phyloP scores from a whole-genome alignment of 345 rosid genomes.

The Schrenkiella parvula region DNA sequence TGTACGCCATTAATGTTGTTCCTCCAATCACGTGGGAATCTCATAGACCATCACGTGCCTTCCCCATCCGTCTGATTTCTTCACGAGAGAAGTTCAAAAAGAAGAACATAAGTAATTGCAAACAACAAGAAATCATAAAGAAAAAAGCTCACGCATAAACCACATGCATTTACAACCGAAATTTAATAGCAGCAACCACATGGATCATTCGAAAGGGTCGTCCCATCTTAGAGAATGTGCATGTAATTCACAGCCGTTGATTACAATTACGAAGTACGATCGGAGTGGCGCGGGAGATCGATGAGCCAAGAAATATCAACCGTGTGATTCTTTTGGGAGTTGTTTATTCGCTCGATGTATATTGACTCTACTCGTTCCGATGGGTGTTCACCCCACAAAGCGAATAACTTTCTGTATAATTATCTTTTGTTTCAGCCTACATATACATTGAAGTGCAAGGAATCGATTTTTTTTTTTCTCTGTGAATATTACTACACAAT shows the following conservation, averaged over 20 bases:
- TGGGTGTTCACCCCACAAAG: too few species aligned
- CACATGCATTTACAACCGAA: neutral
- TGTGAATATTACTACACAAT: constrained; percentile 13
- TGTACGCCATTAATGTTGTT: neutral
- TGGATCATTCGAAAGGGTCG: neutral
- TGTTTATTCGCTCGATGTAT: too few species aligned
- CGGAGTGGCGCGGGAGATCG: neutral
- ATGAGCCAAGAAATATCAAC: neutral
- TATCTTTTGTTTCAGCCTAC: neutral
- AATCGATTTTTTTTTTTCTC: neutral
- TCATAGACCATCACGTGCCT: constrained; percentile 4
- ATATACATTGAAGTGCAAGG: constrained; percentile 19
- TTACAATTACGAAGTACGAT: neutral
- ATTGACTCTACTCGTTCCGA: too few species aligned
- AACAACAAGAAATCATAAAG: neutral
- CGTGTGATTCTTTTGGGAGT: too few species aligned
- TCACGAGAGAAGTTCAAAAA: constrained; percentile 11
- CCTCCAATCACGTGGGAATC: constrained; percentile 11
- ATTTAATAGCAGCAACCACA: neutral
- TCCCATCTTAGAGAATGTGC: neutral
- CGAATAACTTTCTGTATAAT: constrained; percentile 7
- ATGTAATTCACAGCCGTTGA: neutral
- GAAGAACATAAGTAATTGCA: neutral
- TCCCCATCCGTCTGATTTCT: neutral
- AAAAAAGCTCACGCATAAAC: neutral